These are phyloP conservation scores for Citrus inodora DNA, from an alignment of 345 rosid genomes.

Conservation along the genomic window DNA sequence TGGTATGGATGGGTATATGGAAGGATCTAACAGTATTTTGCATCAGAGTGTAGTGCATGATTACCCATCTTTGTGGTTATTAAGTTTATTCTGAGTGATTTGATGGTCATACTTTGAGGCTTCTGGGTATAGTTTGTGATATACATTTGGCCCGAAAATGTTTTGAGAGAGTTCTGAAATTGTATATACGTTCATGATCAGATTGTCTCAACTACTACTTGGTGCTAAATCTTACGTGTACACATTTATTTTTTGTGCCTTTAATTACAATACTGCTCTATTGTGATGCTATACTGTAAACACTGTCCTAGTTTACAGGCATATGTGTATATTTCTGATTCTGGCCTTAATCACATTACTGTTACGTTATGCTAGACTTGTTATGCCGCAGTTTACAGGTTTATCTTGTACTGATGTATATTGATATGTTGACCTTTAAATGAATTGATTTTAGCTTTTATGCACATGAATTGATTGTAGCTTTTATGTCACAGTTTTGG, in stretches of 20 bases:
- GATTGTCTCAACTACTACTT: background rate
- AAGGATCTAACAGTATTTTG: background rate
- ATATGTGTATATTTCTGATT: background rate
- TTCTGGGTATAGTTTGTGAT: background rate
- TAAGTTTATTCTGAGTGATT: background rate
- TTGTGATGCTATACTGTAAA: background rate
- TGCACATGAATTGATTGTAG: slow-evolving; percentile 40
- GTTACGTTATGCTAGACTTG: background rate
- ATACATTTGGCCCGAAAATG: background rate
- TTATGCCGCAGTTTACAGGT: slow-evolving; percentile 11
- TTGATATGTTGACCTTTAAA: slow-evolving; percentile 1
- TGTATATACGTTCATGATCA: background rate
- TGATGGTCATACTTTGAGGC: background rate
- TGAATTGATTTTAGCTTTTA: slow-evolving; percentile 29
- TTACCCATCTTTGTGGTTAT: background rate
- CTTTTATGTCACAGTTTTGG: slow-evolving; percentile 73
- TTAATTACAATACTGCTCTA: background rate
- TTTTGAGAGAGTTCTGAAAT: background rate
- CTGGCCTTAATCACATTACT: slow-evolving; percentile 6
- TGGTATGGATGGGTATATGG: background rate
- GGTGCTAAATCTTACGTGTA: background rate
- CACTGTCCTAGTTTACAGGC: background rate
- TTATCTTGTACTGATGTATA: background rate
- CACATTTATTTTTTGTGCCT: background rate
- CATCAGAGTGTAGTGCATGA: background rate